These are phyloP conservation scores for Botryococcus braunii DNA, from an alignment of 163 green algal genomes.

Conservation along the genomic window DNA sequence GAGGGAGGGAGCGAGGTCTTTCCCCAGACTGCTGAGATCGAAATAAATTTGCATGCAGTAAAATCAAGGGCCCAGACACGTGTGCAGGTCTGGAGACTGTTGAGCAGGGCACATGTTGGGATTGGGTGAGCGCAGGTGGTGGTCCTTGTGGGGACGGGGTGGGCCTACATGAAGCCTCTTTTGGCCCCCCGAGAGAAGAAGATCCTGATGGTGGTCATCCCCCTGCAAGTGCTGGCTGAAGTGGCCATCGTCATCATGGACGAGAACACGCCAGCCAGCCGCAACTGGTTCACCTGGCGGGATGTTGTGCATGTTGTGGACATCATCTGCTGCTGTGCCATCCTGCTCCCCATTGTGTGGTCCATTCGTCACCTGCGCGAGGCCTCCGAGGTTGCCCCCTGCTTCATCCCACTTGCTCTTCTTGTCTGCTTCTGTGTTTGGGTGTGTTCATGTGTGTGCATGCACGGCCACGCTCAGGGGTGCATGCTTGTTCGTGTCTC, in stretches of 20 bases:
- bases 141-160: slow-evolving; percentile 89
- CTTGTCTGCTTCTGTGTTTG: too few relatives aligned
- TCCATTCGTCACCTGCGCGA: slow-evolving; percentile 91
- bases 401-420: too few relatives aligned
- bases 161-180: slow-evolving; percentile 90
- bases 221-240: slow-evolving; percentile 90
- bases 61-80: too few relatives aligned
- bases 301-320: slow-evolving; percentile 96
- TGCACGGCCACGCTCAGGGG: too few relatives aligned
- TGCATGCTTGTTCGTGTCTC: too few relatives aligned
- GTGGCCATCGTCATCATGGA: slow-evolving; percentile 87
- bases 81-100: too few relatives aligned
- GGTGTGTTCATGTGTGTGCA: too few relatives aligned
- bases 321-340: slow-evolving; percentile 94
- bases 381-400: slow-evolving; percentile 31
- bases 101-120: too few relatives aligned
- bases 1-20: too few relatives aligned
- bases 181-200: slow-evolving; percentile 68
- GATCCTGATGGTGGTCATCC: slow-evolving; percentile 88
- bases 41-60: too few relatives aligned
- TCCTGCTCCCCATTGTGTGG: slow-evolving; percentile 98
- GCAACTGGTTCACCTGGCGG: slow-evolving; percentile 84
- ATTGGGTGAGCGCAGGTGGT: slow-evolving; percentile 41
- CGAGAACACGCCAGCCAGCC: slow-evolving; percentile 70
- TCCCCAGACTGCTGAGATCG: too few relatives aligned